phyloP scores from a whole-genome alignment of 2,329 filamentous ascomycete species.

The Cryphonectria radicalis region DNA sequence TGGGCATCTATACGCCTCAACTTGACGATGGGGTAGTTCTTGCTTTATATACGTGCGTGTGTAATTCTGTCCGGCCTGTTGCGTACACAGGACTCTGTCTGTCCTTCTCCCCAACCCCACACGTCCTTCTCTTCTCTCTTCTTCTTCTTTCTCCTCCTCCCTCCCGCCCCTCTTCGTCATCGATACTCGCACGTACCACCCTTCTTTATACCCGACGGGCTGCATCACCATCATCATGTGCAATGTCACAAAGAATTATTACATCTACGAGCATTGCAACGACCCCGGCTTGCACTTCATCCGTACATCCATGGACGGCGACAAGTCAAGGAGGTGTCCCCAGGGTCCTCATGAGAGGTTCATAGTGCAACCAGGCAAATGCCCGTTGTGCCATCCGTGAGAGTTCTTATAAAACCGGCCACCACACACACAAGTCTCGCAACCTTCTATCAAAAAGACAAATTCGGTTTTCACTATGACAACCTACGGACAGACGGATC shows the following conservation, averaged over 20 bases:
- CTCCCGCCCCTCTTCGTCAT: neutral
- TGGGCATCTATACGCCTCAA: conserved; percentile 6
- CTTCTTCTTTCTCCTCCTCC: neutral
- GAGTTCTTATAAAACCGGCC: neutral
- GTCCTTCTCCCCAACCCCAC: neutral
- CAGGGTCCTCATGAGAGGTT: conserved; percentile 74
- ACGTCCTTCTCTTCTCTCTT: neutral
- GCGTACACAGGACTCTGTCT: neutral
- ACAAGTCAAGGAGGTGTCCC: conserved; percentile 60
- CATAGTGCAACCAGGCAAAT: conserved; percentile 70
- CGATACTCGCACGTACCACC: too few species aligned
- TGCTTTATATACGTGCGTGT: neutral
- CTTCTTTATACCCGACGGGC: neutral
- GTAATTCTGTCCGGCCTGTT: neutral
- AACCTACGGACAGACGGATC: neutral
- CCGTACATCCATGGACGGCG: conserved; percentile 69
- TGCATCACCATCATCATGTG: conserved; percentile 50
- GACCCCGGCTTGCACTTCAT: conserved; percentile 75
- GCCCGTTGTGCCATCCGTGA: conserved; percentile 50
- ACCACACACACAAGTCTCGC: too few species aligned
- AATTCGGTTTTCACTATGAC: neutral
- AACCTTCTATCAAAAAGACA: neutral
- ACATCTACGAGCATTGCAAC: conserved; percentile 73
- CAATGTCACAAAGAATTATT: conserved; percentile 75
- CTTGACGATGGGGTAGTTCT: neutral